Percentiles rank a stretch among this genome's conserved stretches.
Evolutionary conservation across 2,329 filamentous ascomycete species (phyloP).

Genomic region (Chaetoscypha palmicola): DNA sequence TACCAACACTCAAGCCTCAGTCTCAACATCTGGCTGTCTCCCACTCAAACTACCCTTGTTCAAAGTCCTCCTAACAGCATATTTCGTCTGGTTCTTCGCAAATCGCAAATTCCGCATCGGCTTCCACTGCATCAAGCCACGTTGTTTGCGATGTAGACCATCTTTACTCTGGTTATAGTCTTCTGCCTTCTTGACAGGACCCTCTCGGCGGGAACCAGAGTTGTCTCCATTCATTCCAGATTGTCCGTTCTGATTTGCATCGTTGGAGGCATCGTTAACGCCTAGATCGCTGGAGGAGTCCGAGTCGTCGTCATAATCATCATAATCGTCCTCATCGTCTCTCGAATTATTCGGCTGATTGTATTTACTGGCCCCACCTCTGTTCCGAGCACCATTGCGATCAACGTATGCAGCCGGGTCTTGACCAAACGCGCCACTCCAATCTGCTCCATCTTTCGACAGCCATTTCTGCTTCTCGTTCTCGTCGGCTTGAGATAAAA

Average conservation of each 20-base stretch:
- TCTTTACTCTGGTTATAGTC: conserved; percentile 62
- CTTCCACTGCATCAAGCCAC: conserved; percentile 92
- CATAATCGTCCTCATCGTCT: conserved; percentile 17
- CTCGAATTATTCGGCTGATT: conserved; percentile 29
- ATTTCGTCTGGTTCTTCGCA: conserved; percentile 80
- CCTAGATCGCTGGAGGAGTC: conserved; percentile 43
- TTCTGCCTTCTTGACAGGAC: conserved; percentile 49
- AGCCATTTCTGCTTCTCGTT: conserved; percentile 75
- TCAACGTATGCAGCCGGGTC: conserved; percentile 49
- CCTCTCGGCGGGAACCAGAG: not conserved
- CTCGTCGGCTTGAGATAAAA: conserved; percentile 64
- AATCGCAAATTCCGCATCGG: conserved; percentile 81
- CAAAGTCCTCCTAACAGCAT: conserved; percentile 67
- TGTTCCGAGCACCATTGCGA: conserved; percentile 3
- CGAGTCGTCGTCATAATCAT: conserved; percentile 21
- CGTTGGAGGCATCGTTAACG: conserved; percentile 45
- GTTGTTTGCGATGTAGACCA: conserved; percentile 75
- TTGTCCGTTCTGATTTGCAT: conserved; percentile 1
- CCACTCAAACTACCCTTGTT: conserved; percentile 72
- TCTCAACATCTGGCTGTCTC: conserved; percentile 57
- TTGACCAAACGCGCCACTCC: conserved; percentile 77
- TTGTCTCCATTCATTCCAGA: too few species aligned
- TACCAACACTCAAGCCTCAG: conserved; percentile 26
- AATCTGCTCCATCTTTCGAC: conserved; percentile 72
- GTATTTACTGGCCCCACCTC: conserved; percentile 7